Evolutionary conservation across 768 basidiomycete genomes (phyloP), one percentile per base, ranked within the genome.

Genomic region (Coprinopsis cinerea): DNA sequence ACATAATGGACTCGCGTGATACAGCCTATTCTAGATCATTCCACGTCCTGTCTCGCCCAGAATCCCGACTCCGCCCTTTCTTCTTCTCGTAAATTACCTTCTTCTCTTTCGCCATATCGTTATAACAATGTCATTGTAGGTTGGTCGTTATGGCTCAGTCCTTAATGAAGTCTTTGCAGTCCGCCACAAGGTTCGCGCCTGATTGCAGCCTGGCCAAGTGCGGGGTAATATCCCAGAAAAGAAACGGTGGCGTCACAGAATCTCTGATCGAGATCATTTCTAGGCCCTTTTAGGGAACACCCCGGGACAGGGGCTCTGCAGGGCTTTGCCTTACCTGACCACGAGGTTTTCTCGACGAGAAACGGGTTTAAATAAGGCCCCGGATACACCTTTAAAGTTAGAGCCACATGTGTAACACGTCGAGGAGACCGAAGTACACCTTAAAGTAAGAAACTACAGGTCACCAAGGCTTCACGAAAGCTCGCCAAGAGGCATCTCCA

Each of bases 181-280:
- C 30, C 9, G 9, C 30, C 11, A 13, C 9, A 39, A 20, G 11
- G 37, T 10, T 39, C 11, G 10, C 18, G 13, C 18, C 18, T 39
- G 37, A 13, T n/a, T n/a, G n/a, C n/a, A n/a, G 30, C 9, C 9
- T 9, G 9, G 30, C 30, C 9, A 9, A 25, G 25, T 43, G 41
- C 23, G 41, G 41, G 41, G 41, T 11, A 43, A 24, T 43, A 43
- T 43, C 41, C 24, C 41, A 43, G 23, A 25, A 43, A 43, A 23
- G 41, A 5, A 25, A 26, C 18, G 4, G 10, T 43, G 5, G 41
- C 41, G 41, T 43, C 41, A 43, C 41, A 43, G 17, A 23, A 26
- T 23, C 24, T 9, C 41, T 17, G 37, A 39, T 20, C 37, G 37
- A 39, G 37, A 39, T 39, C 37, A 17, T 7, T 39, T 39, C 37